Evolutionary conservation across 768 basidiomycete species (phyloP).

Genomic region (Trametes gibbosa): DNA sequence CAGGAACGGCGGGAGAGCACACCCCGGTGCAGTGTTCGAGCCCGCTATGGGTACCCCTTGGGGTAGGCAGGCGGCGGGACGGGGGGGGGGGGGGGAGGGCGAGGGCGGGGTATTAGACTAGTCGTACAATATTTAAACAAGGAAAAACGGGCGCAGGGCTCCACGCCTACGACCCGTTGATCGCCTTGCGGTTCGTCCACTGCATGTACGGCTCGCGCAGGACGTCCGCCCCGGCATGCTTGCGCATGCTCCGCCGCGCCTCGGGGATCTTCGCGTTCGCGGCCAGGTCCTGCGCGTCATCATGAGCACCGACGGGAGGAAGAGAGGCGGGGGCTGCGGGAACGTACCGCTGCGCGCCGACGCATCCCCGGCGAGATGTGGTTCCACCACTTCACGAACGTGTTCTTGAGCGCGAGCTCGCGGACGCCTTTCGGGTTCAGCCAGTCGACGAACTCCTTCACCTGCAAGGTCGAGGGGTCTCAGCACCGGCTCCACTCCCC

Average conservation of each 20-base stretch:
- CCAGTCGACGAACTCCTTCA: conserved; percentile 85
- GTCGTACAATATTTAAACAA: background rate
- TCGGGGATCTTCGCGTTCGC: conserved; percentile 70
- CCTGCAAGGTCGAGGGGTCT: too few relatives aligned
- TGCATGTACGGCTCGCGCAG: conserved; percentile 82
- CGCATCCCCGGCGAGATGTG: conserved; percentile 79
- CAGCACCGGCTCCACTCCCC: background rate
- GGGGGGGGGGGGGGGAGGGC: background rate
- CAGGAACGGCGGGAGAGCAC: too few relatives aligned
- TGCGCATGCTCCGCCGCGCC: conserved; percentile 74
- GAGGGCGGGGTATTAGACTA: background rate
- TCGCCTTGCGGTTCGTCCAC: conserved; percentile 82
- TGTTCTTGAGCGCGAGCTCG: conserved; percentile 76
- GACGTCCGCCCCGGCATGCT: conserved; percentile 56
- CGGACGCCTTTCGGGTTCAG: conserved; percentile 89
- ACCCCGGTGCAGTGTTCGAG: too few relatives aligned
- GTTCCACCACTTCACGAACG: conserved; percentile 79
- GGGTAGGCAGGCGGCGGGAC: background rate
- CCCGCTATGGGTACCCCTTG: too few relatives aligned
- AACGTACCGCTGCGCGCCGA: conserved; percentile 69
- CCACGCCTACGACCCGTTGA: conserved; percentile 31
- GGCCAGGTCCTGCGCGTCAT: conserved; percentile 57
- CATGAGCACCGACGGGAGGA: background rate
- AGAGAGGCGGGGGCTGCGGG: background rate
- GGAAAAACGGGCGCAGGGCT: background rate